Percentiles rank a stretch among this genome's conserved stretches.
Conservation (phyloP, 768 basidiomycete genomes). For the Mycena rosella region DNA sequence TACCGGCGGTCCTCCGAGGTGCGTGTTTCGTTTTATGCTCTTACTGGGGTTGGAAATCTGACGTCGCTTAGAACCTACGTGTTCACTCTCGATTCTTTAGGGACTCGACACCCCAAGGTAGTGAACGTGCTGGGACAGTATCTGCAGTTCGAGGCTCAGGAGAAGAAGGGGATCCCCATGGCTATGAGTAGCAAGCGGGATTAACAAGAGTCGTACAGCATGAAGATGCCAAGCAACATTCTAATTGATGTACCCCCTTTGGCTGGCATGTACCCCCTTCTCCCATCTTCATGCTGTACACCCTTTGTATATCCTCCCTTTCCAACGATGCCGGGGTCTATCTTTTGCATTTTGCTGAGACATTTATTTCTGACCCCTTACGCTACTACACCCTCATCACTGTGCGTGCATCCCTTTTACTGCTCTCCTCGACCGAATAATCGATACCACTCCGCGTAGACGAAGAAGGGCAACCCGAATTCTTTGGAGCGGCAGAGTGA, state of each 20-base stretch:
- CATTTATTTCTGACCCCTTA: constrained; percentile 76
- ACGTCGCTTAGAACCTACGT: constrained; percentile 74
- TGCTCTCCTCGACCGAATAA: no score
- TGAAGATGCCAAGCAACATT: constrained; percentile 55
- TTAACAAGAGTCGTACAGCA: no score
- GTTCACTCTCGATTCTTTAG: constrained; percentile 92
- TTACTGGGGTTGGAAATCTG: neutral
- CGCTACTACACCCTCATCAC: constrained; percentile 66
- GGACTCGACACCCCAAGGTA: constrained; percentile 76
- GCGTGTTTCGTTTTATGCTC: constrained; percentile 1
- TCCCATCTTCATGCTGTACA: no score
- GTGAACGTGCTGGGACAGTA: constrained; percentile 73
- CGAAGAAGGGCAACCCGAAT: constrained; percentile 26
- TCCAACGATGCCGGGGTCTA: constrained; percentile 95
- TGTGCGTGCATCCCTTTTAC: constrained; percentile 44
- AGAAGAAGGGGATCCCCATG: constrained; percentile 64
- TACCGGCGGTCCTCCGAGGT: constrained; percentile 42
- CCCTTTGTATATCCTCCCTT: no score
- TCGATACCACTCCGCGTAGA: neutral
- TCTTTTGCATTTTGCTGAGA: constrained; percentile 86
- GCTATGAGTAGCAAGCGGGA: constrained; percentile 52
- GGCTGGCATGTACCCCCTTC: no score
- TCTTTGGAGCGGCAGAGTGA: constrained; percentile 56
- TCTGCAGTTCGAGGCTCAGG: constrained; percentile 80
- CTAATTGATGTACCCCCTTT: constrained; percentile 63